Conservation (phyloP, 306 rosid species). For the Dryas drummondii region DNA sequence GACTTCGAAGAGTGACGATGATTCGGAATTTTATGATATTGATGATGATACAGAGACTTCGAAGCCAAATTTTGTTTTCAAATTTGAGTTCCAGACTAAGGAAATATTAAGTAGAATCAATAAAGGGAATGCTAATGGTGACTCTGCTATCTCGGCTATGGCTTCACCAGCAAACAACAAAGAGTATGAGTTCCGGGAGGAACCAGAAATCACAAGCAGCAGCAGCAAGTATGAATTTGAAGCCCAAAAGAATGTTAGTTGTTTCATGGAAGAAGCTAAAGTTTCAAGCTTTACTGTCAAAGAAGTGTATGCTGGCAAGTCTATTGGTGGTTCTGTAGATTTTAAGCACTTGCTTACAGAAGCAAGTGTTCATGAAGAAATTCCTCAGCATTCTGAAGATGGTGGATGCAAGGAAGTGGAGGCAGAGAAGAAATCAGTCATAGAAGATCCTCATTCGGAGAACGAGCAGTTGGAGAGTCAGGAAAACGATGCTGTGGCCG, state of each 20-base stretch:
- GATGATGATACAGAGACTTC: conserved; percentile 34
- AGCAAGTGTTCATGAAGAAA: conserved; percentile 26
- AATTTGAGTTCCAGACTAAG: conserved; percentile 63
- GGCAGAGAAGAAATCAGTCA: conserved; percentile 14
- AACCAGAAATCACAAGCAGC: conserved; percentile 37
- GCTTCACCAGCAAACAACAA: conserved; percentile 27
- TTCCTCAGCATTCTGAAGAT: conserved; percentile 14
- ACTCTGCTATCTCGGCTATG: conserved; percentile 26
- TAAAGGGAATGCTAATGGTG: conserved; percentile 25
- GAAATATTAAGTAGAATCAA: conserved; percentile 43
- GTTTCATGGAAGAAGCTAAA: conserved; percentile 50
- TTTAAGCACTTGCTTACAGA: conserved; percentile 2
- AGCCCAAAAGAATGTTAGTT: conserved; percentile 41
- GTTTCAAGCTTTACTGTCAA: conserved; percentile 43
- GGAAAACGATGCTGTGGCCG: not conserved
- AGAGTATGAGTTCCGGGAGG: conserved; percentile 47
- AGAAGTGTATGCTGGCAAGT: conserved; percentile 31
- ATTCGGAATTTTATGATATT: conserved; percentile 10
- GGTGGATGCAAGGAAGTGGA: conserved; percentile 20
- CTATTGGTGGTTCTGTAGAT: conserved; percentile 8
- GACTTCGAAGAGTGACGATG: not conserved
- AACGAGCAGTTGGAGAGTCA: conserved; percentile 23
- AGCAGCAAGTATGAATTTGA: conserved; percentile 51
- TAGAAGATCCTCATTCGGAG: conserved; percentile 18
- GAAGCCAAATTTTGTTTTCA: conserved; percentile 51